Evolutionary conservation across 768 basidiomycete species (phyloP).

Genomic region (Serpula lacrymans): DNA sequence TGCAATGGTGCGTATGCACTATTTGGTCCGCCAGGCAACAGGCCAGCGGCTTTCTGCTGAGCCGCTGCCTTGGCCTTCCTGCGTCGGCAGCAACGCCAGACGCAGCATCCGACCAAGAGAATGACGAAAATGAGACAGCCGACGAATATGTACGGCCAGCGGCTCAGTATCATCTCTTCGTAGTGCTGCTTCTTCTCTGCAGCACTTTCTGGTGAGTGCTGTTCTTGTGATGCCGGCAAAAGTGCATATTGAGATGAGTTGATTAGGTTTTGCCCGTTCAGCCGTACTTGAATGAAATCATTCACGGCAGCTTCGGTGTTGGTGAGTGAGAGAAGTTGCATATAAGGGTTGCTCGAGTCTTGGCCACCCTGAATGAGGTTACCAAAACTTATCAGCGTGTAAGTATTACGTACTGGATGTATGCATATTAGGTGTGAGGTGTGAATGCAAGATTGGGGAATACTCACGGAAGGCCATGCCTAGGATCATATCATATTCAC

Average conservation of each 20-base stretch:
- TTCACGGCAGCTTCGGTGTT: conserved; percentile 46
- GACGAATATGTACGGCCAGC: conserved; percentile 68
- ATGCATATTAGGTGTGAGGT: conserved; percentile 6
- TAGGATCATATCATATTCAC: conserved; percentile 79
- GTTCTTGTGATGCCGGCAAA: conserved; percentile 54
- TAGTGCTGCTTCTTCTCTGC: conserved; percentile 66
- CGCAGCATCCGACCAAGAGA: conserved; percentile 42
- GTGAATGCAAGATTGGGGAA: not conserved
- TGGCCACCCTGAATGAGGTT: conserved; percentile 54
- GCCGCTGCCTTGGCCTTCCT: conserved; percentile 26
- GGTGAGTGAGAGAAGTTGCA: conserved; percentile 67
- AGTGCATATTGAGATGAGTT: conserved; percentile 53
- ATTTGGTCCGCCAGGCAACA: not conserved
- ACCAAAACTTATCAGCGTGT: conserved; percentile 71
- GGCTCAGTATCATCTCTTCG: conserved; percentile 61
- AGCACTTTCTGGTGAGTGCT: conserved; percentile 59
- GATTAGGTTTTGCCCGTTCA: conserved; percentile 57
- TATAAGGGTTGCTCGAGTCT: conserved; percentile 54
- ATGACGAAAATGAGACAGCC: conserved; percentile 54
- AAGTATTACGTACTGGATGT: conserved; percentile 73
- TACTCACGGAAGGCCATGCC: conserved; percentile 76
- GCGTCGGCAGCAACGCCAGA: conserved; percentile 63
- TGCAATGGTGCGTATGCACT: conserved; percentile 22
- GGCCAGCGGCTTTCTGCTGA: conserved; percentile 13
- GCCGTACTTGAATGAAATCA: conserved; percentile 65